Percentiles rank a stretch among this genome's conserved stretches.
phyloP scores from a whole-genome alignment of 2,329 filamentous ascomycete species.

The Arachnomyces sp. region DNA sequence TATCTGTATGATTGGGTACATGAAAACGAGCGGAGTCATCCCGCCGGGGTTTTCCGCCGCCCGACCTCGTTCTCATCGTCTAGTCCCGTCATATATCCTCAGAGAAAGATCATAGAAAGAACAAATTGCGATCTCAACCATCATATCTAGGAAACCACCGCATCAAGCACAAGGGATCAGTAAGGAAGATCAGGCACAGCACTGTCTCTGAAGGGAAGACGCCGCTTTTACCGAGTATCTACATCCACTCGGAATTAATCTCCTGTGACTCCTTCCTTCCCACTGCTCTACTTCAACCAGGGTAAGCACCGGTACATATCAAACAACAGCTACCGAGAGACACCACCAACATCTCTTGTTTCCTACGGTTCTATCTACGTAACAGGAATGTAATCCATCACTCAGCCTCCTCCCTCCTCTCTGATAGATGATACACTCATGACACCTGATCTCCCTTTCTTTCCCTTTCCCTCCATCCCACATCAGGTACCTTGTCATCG shows the following conservation, averaged over 20 bases:
- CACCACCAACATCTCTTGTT: background rate
- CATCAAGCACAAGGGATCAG: background rate
- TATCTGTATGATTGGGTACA: slow-evolving; percentile 2
- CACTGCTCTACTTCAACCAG: slow-evolving; percentile 3
- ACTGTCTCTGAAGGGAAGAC: background rate
- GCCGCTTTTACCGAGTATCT: background rate
- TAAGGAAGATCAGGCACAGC: slow-evolving; percentile 1
- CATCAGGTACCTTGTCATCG: too few relatives aligned
- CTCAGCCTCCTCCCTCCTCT: background rate
- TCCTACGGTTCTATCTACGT: too few relatives aligned
- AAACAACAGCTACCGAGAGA: too few relatives aligned
- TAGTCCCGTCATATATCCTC: background rate
- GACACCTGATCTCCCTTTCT: slow-evolving; percentile 4
- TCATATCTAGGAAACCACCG: background rate
- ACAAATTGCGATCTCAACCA: background rate
- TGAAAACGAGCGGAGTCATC: slow-evolving; percentile 15
- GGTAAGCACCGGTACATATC: too few relatives aligned
- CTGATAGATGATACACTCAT: slow-evolving; percentile 20
- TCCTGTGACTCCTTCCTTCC: slow-evolving; percentile 1
- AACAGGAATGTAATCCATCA: too few relatives aligned
- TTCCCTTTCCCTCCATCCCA: too few relatives aligned
- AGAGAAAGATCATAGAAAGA: background rate
- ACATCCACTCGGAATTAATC: background rate
- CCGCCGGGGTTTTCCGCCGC: slow-evolving; percentile 21
- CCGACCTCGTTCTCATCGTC: background rate